A percentile compares a stretch with the other conserved stretches of the same genome.
phyloP scores from a whole-genome alignment of 192 early-diverging fungal species.

The Haplosporangium gracile region DNA sequence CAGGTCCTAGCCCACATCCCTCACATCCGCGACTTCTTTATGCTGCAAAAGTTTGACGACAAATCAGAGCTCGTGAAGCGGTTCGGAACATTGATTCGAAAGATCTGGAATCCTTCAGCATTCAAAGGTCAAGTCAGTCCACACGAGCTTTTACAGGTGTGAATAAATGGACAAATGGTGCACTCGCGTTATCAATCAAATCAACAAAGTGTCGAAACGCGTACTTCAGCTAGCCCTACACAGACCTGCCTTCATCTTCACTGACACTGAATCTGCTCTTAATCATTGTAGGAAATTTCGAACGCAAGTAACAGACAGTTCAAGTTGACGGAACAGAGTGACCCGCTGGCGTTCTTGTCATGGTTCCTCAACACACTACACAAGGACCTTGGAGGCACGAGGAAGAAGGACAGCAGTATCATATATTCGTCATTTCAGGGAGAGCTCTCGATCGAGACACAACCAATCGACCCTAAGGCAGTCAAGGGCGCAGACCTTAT shows the following conservation, averaged over 20 bases:
- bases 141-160: constrained; percentile 92
- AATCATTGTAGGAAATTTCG: constrained; percentile 74
- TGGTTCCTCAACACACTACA: constrained; percentile 97
- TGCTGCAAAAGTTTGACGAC: constrained; percentile 70
- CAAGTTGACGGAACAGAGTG: constrained; percentile 81
- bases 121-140: constrained; percentile 97
- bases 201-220: neutral
- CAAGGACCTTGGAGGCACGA: constrained; percentile 83
- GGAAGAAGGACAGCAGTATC: constrained; percentile 80
- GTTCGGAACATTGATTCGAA: constrained; percentile 84
- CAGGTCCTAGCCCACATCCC: constrained; percentile 90
- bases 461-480: constrained; percentile 65
- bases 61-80: constrained; percentile 75
- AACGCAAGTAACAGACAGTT: constrained; percentile 86
- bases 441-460: constrained; percentile 80
- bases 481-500: constrained; percentile 54
- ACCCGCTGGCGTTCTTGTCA: constrained; percentile 88
- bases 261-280: neutral
- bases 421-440: constrained; percentile 92
- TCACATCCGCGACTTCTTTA: constrained; percentile 87
- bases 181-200: neutral
- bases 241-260: neutral
- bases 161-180: neutral
- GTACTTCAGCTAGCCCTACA: neutral
- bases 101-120: constrained; percentile 92